These are phyloP conservation scores for Ceratocystis cubensis DNA, from an alignment of 2,329 filamentous ascomycete genomes.

Conservation along the genomic window DNA sequence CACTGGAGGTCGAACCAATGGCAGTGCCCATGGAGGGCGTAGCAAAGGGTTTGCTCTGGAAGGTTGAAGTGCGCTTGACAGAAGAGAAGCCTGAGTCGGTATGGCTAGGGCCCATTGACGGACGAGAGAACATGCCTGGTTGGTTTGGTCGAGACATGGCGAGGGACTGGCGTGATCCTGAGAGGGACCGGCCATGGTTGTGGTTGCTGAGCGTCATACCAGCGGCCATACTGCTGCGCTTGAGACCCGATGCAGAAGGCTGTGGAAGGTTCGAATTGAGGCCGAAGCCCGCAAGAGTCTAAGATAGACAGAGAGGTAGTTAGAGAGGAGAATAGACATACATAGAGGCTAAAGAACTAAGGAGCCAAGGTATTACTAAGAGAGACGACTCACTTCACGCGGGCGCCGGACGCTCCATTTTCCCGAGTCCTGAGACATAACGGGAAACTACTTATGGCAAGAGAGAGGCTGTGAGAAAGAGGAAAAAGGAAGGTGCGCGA, in stretches of 20 bases:
- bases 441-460: not conserved
- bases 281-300: conserved; percentile 80
- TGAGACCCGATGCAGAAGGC: conserved; percentile 76
- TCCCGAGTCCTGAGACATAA: conserved; percentile 76
- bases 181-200: conserved; percentile 69
- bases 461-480: not conserved
- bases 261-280: conserved; percentile 78
- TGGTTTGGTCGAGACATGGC: conserved; percentile 73
- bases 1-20: conserved; percentile 22
- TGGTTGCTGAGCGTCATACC: conserved; percentile 49
- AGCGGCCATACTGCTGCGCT: conserved; percentile 71
- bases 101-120: conserved; percentile 65
- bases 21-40: conserved; percentile 41
- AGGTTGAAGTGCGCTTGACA: conserved; percentile 69
- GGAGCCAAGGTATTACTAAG: not conserved
- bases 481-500: not conserved
- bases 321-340: not conserved
- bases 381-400: conserved; percentile 56
- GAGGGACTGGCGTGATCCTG: conserved; percentile 65
- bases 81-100: conserved; percentile 76
- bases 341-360: not conserved
- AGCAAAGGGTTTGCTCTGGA: conserved; percentile 55
- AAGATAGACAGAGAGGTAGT: not conserved
- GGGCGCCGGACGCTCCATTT: conserved; percentile 86
- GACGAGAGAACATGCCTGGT: conserved; percentile 64